Base-by-base conservation (phyloP, 2,329 filamentous ascomycete genomes). In the Trichophyton verrucosum region DNA sequence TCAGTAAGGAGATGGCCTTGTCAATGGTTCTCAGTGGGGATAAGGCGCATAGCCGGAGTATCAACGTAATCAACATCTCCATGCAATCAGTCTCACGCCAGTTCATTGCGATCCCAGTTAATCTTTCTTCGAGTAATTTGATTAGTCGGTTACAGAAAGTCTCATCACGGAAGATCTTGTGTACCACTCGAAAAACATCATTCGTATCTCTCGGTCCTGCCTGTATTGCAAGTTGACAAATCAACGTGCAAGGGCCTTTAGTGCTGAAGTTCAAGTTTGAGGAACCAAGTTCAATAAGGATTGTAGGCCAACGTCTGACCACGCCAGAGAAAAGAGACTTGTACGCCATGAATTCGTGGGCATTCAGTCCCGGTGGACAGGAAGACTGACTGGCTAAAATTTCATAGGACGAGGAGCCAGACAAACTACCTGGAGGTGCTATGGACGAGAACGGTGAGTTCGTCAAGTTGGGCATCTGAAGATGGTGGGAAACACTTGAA, bases 11-110 rank as follows among this genome's bases (percentile, higher is more conserved):
- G 7, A 66, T 60, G 5, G 66, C 65, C 0, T 60, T 51, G 42
- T 30, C 56, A 5, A 61, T 60, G 1, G 55, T 38, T 3, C 63
- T 53, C 61, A 66, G 36, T 69, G 65, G 22, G 56, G 64, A 58
- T 66, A 76, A 0, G 69, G 65, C 67, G 15, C 64, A 66, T 0
- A 76, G 20, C 1, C 81, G 77, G 0, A 83, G 66, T 0, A 74
- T 66, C 0, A 87, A 65, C 0, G 76, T 80, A 3, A 86, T 75
- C 1, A 86, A 60, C 0, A 79, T 75, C 3, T 82, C 78, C 82
- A 88, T 86, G 13, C 77, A 76, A 58, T 81, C 70, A 0, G 72
- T 73, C 63, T 88, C 85, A 0, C 83, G 76, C 80, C 83, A 86
- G 51, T 83, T 87, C 0, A 73, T 69, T 0, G 69, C 67, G 6